Conservation (phyloP, 306 rosid genomes). For the Medicago lupulina region DNA sequence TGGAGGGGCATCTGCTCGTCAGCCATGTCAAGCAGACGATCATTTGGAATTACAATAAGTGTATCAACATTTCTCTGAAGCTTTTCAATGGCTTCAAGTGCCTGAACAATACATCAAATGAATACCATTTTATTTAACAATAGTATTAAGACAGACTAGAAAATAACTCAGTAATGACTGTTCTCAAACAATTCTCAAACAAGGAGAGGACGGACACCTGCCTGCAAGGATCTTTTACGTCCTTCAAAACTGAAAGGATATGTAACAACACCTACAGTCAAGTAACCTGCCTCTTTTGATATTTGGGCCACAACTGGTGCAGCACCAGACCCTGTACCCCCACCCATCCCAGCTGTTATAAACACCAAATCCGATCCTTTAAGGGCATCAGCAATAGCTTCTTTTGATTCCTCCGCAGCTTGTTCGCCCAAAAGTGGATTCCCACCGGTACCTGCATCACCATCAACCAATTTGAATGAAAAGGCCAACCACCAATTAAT, state of each 20-base stretch:
- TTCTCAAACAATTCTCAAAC: constrained; percentile 31
- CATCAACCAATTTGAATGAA: constrained; percentile 50
- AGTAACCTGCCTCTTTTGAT: constrained; percentile 93
- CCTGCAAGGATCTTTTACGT: constrained; percentile 98
- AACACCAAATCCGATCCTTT: constrained; percentile 97
- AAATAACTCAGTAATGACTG: neutral
- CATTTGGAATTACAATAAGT: constrained; percentile 95
- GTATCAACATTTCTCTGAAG: constrained; percentile 97
- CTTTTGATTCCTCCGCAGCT: constrained; percentile 98
- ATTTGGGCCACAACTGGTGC: constrained; percentile 97
- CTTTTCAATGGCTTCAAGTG: constrained; percentile 94
- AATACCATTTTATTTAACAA: constrained; percentile 1
- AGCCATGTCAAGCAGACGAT: constrained; percentile 96
- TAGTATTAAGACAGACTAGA: neutral
- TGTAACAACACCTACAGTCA: constrained; percentile 98
- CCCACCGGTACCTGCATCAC: constrained; percentile 96
- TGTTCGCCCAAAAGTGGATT: constrained; percentile 98
- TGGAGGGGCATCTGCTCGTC: constrained; percentile 98
- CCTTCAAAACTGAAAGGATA: constrained; percentile 99
- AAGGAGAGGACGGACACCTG: constrained; percentile 58
- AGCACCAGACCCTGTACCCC: constrained; percentile 99
- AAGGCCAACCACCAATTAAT: constrained; percentile 32
- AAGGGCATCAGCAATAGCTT: constrained; percentile 80
- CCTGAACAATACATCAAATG: constrained; percentile 60
- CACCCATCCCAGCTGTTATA: constrained; percentile 99